Base-by-base conservation (phyloP, 2,329 filamentous ascomycete genomes). In the Septoria linicola region DNA sequence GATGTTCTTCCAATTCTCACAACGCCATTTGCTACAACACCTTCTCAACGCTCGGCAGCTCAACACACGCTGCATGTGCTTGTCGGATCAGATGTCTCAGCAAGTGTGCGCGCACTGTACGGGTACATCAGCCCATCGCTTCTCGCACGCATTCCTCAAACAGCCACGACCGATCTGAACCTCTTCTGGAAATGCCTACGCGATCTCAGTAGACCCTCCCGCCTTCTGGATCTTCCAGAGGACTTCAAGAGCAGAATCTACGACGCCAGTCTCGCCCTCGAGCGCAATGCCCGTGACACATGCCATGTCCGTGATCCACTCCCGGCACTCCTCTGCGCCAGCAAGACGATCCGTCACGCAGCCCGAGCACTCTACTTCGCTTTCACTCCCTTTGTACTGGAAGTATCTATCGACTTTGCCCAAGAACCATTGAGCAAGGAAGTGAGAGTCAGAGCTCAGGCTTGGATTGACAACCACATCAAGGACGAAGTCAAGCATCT, bases 1-100 rank as follows among this genome's bases (percentile, higher is more conserved):
- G 46, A 48, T 41, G 56, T 57, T 17, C 11, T 14, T 8, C 32
- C 32, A 35, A 7, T n/a, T n/a, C n/a, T n/a, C n/a, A n/a, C n/a
- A n/a, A n/a, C 32, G n/a, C 32, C 10, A 7, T 14, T 16, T 36
- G 34, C n/a, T 8, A 11, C 39, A 13, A n/a, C 10, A n/a, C 20
- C 16, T 19, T 20, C 13, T 21, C 5, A 21, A 21, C 20, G 14
- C 4, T 27, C 39, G 7, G 10, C 20, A n/a, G n/a, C 16, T 8
- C 10, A 14, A 25, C 10, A 23, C 7, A 4, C 19, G 5, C 39
- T 7, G n/a, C 3, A 41, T 41, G 20, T 14, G 20, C 13, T 11
- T 13, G 14, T 41, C 20, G 19, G n/a, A n/a, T n/a, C 39, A 16
- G 39, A 36, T 25, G 10, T 41, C 20, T 14, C 6, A n/a, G 20